Base-by-base conservation (phyloP, 2,329 filamentous ascomycete species). In the Sarocladiaceae sp. region DNA sequence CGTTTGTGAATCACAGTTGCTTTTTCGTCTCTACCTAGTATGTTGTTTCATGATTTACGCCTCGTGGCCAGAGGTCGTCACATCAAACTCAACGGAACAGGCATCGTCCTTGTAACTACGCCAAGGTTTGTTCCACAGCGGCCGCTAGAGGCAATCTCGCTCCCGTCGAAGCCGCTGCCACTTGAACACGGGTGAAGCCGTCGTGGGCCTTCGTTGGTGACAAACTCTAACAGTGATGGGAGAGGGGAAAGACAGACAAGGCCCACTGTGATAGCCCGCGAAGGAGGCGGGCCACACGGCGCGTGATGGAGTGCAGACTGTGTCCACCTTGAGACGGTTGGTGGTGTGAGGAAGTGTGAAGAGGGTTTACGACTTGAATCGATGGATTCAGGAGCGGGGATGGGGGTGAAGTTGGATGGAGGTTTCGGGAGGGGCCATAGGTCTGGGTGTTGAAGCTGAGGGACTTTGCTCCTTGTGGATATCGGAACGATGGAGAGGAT, bases 181-280 rank as follows among this genome's bases (percentile, higher is more conserved):
- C 13, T 48, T 20, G 3, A 17, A 48, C 20, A 48, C 44, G 44
- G 44, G 11, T 48, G 44, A 48, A 48, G 44, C 44, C 44, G 44
- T 48, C 44, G 44, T 48, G 44, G 44, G 26, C 44, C 44, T 48
- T 31, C 44, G 13, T 48, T 28, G 28, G 44, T 11, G 26, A 31
- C 11, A 48, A 17, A 48, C 26, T n/a, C n/a, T n/a, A n/a, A n/a
- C n/a, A n/a, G n/a, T n/a, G n/a, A n/a, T n/a, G n/a, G 33, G 22
- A 13, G 44, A 33, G 26, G 28, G 28, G 25, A 17, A 33, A 22
- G 17, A 7, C 3, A 20, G 7, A n/a, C n/a, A 22, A 8, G 44
- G 44, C 28, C 44, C 44, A 48, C 44, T 48, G 44, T 48, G 44
- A 48, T 33, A 33, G 40, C 40, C 18, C 7, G 17, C 18, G 40